phyloP scores from a whole-genome alignment of 2,329 filamentous ascomycete genomes.

The Magnaporthiopsis incrustans region DNA sequence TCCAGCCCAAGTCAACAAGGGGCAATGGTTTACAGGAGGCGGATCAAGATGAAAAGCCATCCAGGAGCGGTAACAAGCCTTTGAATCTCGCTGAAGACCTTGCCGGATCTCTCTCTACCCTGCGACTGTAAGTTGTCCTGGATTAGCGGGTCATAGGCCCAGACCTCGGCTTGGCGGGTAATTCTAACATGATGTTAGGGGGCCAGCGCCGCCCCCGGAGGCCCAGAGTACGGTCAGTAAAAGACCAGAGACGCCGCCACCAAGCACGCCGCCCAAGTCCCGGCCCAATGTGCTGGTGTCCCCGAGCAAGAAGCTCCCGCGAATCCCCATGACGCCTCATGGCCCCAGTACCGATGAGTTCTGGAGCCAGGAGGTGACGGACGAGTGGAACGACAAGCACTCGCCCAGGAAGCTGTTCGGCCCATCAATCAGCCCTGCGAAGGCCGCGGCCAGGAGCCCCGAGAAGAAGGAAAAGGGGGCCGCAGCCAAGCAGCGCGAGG shows the following conservation, averaged over 20 bases:
- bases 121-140: constrained; percentile 6
- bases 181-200: neutral
- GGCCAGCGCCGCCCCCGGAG: neutral
- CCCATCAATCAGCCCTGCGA: constrained; percentile 8
- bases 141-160: neutral
- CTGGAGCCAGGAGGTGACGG: constrained; percentile 50
- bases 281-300: constrained; percentile 19
- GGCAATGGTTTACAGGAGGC: neutral
- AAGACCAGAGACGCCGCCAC: constrained; percentile 11
- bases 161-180: neutral
- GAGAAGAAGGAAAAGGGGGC: constrained; percentile 23
- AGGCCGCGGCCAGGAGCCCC: constrained; percentile 7
- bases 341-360: constrained; percentile 47
- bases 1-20: neutral
- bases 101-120: constrained; percentile 1
- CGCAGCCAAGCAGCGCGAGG: constrained; percentile 26
- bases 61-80: neutral
- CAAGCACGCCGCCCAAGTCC: constrained; percentile 10
- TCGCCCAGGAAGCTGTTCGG: constrained; percentile 24
- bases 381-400: constrained; percentile 58
- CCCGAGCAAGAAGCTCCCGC: constrained; percentile 24
- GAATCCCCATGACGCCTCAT: constrained; percentile 47
- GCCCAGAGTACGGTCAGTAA: neutral
- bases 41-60: neutral
- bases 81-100: neutral